Evolutionary conservation across 2,329 filamentous ascomycete species (phyloP), one percentile per base, ranked within the genome.

Genomic region (Purpureocillium takamizusanense): DNA sequence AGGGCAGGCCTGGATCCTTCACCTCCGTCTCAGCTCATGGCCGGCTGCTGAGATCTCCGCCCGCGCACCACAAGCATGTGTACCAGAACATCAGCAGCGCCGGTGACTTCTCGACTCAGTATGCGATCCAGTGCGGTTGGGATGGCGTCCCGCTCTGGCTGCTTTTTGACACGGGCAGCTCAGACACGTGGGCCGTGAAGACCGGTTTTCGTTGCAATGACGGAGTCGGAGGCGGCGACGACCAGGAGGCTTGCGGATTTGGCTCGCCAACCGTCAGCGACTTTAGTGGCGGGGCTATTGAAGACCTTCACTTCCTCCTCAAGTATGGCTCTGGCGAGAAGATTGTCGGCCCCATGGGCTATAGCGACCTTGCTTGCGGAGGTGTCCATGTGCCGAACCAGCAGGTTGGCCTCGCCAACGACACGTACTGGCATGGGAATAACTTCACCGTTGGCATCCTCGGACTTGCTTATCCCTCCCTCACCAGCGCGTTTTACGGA

Each of bases 361-460:
- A 53, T 41, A 61, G 63, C 33, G 65, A 72, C 43, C 55, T 74
- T 31, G 55, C 60, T 0, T 59, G 72, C 13, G 69, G 63, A 3
- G 67, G 66, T 8, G 48, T 74, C 23, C 55, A 51, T 0, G 69
- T 72, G 28, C 48, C 51, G 14, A 54, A 56, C 25, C 70, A 73
- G 51, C 63, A 70, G 47, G 60, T 72, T 33, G 68, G 63, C 11
- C 56, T 75, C 15, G 70, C 67, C 33, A 71, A 65, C 47, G 56
- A 54, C 40, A 71, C 70, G 3, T 63, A 62, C 49, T 74, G 71
- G 70, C 59, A 58, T 39, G 71, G 70, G 33, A 65, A 73, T 53
- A 73, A 73, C 50, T 47, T 65, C 32, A 74, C 70, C 17, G 67
- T 66, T 39, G 71, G 70, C 6, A 56, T 74, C 33, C 52, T 74